Evolutionary conservation across 2,329 filamentous ascomycete species (phyloP).

Genomic region (Fusarium stilboides): DNA sequence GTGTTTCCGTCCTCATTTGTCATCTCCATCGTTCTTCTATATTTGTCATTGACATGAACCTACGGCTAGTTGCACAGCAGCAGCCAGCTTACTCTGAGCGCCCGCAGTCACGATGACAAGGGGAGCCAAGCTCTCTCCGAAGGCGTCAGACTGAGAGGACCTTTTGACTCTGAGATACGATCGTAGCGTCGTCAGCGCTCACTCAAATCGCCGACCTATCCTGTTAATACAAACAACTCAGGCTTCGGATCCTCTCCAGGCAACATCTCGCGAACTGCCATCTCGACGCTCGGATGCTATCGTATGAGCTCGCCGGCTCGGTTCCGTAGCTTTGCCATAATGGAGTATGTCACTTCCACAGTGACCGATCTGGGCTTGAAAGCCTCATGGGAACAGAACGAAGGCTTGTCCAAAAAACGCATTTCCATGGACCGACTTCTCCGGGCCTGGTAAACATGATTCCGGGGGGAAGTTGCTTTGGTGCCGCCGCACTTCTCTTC

Average conservation of each 20-base stretch:
- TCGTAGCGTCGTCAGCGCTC: neutral
- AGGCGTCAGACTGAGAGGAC: neutral
- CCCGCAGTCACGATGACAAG: constrained; percentile 3
- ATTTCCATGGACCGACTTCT: neutral
- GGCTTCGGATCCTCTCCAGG: neutral
- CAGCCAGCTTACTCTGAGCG: neutral
- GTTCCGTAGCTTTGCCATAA: neutral
- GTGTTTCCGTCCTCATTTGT: constrained; percentile 1
- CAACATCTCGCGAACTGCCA: neutral
- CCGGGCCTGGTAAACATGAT: neutral
- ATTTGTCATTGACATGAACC: neutral
- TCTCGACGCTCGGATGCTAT: neutral
- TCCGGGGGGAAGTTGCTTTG: neutral
- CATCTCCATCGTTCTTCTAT: neutral
- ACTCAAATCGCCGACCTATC: neutral
- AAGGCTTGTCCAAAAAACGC: neutral
- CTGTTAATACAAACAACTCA: neutral
- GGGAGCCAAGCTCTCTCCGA: constrained; percentile 9
- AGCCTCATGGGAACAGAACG: neutral
- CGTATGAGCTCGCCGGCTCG: neutral
- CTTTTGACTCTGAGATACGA: neutral
- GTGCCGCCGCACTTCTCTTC: neutral
- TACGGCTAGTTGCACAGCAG: too few relatives aligned
- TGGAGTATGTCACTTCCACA: neutral
- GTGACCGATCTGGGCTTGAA: neutral